Evolutionary conservation across 2,329 filamentous ascomycete species (phyloP).

Genomic region (Phialocephala subalpina): DNA sequence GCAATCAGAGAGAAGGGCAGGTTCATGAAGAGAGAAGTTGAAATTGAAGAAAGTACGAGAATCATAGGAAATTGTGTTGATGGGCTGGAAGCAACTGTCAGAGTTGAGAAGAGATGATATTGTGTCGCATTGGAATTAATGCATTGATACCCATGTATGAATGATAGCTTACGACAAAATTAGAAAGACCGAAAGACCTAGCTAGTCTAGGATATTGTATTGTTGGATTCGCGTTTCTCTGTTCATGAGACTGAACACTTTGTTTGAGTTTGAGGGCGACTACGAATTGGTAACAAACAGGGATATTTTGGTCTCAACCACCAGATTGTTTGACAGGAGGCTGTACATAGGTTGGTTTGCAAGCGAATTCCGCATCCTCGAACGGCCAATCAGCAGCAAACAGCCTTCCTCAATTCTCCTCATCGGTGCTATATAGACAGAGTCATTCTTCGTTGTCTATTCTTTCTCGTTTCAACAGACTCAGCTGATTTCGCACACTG

Average conservation of each 20-base stretch:
- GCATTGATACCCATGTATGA: conserved; percentile 8
- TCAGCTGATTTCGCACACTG: neutral
- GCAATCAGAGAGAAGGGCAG: conserved; percentile 53
- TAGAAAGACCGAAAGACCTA: neutral
- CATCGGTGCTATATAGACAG: neutral
- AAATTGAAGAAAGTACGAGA: conserved; percentile 80
- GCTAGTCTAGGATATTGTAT: neutral
- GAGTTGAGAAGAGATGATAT: conserved; percentile 62
- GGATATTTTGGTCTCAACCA: neutral
- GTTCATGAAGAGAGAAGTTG: conserved; percentile 81
- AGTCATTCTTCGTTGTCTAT: neutral
- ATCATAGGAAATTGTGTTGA: conserved; percentile 87
- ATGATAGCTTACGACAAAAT: neutral
- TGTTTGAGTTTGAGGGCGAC: neutral
- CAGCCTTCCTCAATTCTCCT: neutral
- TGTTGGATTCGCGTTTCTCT: neutral
- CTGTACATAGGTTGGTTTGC: neutral
- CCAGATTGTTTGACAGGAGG: neutral
- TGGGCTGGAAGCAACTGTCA: conserved; percentile 71
- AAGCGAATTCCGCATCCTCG: neutral
- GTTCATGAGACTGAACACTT: neutral
- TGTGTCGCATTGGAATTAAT: conserved; percentile 12
- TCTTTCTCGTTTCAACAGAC: neutral
- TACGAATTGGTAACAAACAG: neutral
- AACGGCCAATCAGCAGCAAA: neutral